These are phyloP conservation scores for Abortiporus biennis DNA, from an alignment of 1,284 basidiomycete genomes.

Conservation along the genomic window DNA sequence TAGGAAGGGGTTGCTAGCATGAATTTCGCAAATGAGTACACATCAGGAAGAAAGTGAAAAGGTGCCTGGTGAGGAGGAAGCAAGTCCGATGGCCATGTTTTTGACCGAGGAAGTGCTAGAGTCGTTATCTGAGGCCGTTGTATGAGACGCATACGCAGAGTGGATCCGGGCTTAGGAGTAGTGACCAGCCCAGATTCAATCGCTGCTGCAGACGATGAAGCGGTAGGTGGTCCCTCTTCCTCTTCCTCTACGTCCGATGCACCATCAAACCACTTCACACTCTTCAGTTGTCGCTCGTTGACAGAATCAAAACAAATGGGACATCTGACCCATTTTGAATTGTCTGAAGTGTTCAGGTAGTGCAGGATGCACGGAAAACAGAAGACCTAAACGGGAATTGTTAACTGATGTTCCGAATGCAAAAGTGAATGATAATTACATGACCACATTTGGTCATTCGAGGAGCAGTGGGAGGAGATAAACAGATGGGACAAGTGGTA, in stretches of 20 bases:
- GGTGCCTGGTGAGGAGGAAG: slow-evolving; percentile 89
- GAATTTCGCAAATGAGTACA: slow-evolving; percentile 86
- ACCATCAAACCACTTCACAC: slow-evolving; percentile 78
- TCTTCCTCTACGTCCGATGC: slow-evolving; percentile 31
- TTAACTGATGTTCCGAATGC: slow-evolving; percentile 9
- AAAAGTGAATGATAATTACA: slow-evolving; percentile 47
- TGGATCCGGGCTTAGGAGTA: slow-evolving; percentile 44
- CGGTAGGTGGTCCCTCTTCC: slow-evolving; percentile 26
- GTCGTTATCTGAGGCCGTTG: slow-evolving; percentile 93
- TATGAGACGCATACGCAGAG: slow-evolving; percentile 83
- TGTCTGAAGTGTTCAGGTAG: slow-evolving; percentile 81
- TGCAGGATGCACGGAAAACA: slow-evolving; percentile 92
- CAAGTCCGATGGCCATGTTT: slow-evolving; percentile 90
- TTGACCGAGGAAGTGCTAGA: slow-evolving; percentile 88
- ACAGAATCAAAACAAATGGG: slow-evolving; percentile 97
- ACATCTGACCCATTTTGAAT: slow-evolving; percentile 81
- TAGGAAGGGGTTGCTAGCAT: slow-evolving; percentile 93
- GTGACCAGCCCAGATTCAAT: slow-evolving; percentile 24
- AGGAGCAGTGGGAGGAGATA: slow-evolving; percentile 86
- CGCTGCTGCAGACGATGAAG: slow-evolving; percentile 39
- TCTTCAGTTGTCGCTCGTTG: slow-evolving; percentile 87
- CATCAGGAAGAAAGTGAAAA: slow-evolving; percentile 94
- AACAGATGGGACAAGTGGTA: slow-evolving; percentile 90
- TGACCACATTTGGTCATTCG: slow-evolving; percentile 98
- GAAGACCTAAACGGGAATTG: slow-evolving; percentile 57